These are phyloP conservation scores for Vitis hybrid DNA, from an alignment of 177 flowering plant species.

Conservation along the genomic window DNA sequence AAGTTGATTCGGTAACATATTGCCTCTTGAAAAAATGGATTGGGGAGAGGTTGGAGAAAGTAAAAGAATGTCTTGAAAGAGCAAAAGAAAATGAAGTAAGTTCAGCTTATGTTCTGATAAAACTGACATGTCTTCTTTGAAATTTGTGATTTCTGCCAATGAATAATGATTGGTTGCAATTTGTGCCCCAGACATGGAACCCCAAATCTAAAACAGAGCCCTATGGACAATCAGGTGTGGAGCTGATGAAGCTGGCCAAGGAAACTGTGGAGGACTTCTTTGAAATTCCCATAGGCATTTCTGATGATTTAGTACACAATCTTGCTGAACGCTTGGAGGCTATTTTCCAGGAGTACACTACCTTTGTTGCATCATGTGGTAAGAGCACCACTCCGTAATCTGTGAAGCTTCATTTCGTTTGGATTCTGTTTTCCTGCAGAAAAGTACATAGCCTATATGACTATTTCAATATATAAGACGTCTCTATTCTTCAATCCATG, in stretches of 20 bases:
- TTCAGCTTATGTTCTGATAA: not conserved
- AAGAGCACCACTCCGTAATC: conserved; percentile 5
- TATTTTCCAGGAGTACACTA: conserved; percentile 60
- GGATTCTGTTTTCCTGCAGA: not conserved
- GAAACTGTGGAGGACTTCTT: conserved; percentile 73
- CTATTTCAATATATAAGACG: not conserved
- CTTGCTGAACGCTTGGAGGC: conserved; percentile 69
- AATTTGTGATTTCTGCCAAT: not conserved
- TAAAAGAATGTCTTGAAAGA: conserved; percentile 44
- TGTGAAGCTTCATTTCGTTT: not conserved
- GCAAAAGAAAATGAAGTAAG: conserved; percentile 86
- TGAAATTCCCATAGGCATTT: conserved; percentile 59
- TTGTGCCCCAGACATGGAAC: conserved; percentile 78
- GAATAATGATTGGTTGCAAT: not conserved
- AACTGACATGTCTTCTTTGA: not conserved
- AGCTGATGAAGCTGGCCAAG: conserved; percentile 58
- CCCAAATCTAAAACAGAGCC: conserved; percentile 90
- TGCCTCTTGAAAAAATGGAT: conserved; percentile 65
- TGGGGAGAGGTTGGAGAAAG: conserved; percentile 50
- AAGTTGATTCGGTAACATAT: conserved; percentile 64
- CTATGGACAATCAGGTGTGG: conserved; percentile 74
- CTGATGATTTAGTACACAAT: conserved; percentile 59
- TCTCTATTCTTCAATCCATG: not conserved
- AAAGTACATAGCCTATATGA: not conserved
- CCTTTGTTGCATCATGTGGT: conserved; percentile 86